Conservation (phyloP, 2,329 filamentous ascomycete species). For the Nakataea oryzae region DNA sequence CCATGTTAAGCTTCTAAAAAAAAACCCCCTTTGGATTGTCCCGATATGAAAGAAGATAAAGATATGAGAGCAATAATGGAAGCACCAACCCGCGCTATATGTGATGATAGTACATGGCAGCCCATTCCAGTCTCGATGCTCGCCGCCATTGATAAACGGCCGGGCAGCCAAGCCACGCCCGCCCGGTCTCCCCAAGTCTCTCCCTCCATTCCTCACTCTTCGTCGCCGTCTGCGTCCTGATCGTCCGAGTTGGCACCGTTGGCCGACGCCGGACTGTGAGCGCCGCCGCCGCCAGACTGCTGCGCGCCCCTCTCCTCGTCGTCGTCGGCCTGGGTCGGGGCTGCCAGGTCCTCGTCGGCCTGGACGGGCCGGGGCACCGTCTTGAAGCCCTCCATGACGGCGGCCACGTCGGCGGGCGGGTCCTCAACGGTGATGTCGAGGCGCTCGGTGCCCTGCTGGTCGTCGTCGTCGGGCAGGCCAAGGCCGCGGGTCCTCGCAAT, state of each 20-base stretch:
- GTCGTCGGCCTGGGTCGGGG: constrained; percentile 3
- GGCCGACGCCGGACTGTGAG: constrained; percentile 6
- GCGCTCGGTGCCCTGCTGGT: constrained; percentile 42
- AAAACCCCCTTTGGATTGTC: background rate
- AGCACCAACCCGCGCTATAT: background rate
- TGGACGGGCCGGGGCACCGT: constrained; percentile 38
- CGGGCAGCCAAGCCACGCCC: background rate
- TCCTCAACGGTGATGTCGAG: constrained; percentile 45
- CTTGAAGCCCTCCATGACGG: constrained; percentile 41
- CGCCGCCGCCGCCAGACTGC: background rate
- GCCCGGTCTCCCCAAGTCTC: too few relatives aligned
- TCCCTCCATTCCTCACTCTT: constrained; percentile 20
- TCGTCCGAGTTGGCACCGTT: constrained; percentile 15
- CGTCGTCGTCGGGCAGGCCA: constrained; percentile 7
- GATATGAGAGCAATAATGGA: background rate
- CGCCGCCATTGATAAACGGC: too few relatives aligned
- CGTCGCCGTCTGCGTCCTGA: constrained; percentile 35
- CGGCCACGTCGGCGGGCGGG: constrained; percentile 40
- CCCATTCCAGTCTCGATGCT: background rate
- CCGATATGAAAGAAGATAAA: background rate
- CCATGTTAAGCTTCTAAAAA: background rate
- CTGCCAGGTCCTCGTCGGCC: constrained; percentile 14
- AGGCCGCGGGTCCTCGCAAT: constrained; percentile 43
- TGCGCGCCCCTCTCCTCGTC: constrained; percentile 2
- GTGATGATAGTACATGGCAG: background rate